phyloP scores from a whole-genome alignment of 495 filamentous ascomycete species.

The Penicillium nucicola region DNA sequence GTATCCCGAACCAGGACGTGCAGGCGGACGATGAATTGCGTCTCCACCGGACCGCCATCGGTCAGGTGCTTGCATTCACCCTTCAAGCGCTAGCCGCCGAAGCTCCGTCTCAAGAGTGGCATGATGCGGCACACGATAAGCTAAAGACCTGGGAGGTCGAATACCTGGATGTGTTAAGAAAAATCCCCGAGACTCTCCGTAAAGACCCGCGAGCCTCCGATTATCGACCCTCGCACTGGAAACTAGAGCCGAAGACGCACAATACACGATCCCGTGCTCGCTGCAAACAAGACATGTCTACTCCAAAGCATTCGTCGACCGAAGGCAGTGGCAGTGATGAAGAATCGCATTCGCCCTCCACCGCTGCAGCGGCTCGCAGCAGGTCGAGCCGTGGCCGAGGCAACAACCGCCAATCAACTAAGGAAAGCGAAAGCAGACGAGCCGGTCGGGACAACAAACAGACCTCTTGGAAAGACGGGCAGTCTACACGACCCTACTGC shows the following conservation, averaged over 20 bases:
- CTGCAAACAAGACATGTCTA: constrained; percentile 48
- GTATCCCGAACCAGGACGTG: constrained; percentile 30
- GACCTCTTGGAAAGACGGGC: constrained; percentile 11
- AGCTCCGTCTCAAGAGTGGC: constrained; percentile 36
- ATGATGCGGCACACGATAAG: constrained; percentile 25
- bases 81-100: constrained; percentile 36
- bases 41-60: constrained; percentile 41
- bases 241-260: constrained; percentile 21
- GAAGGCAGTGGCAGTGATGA: constrained; percentile 24
- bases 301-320: constrained; percentile 16
- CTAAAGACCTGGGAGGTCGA: constrained; percentile 27
- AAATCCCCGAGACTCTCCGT: constrained; percentile 26
- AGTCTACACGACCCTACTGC: constrained; percentile 21
- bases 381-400: constrained; percentile 10
- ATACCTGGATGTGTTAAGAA: constrained; percentile 23
- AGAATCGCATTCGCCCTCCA: constrained; percentile 18
- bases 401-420: constrained; percentile 10
- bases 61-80: constrained; percentile 46
- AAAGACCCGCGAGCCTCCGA: constrained; percentile 21
- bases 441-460: constrained; percentile 11
- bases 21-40: constrained; percentile 18
- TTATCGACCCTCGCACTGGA: constrained; percentile 27
- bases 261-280: constrained; percentile 24
- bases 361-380: constrained; percentile 18
- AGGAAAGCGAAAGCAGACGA: constrained; percentile 11